These are phyloP conservation scores for Carex pumila DNA, from an alignment of 176 grass and related monocot species.

Conservation along the genomic window DNA sequence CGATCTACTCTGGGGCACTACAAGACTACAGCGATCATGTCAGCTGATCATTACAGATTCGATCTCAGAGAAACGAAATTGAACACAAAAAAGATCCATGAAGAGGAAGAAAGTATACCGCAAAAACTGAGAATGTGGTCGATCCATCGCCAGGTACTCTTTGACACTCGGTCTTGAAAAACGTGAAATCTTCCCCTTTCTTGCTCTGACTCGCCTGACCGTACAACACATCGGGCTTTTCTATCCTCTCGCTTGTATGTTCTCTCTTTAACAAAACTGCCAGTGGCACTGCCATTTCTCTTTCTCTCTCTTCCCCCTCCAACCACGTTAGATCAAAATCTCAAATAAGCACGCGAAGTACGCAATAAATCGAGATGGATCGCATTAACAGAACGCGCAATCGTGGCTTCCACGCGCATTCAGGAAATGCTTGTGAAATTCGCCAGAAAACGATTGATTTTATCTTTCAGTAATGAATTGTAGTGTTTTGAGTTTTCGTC, in stretches of 20 bases:
- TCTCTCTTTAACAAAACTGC: constrained; percentile 84
- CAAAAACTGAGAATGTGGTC: constrained; percentile 92
- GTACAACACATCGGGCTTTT: constrained; percentile 69
- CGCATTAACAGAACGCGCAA: neutral
- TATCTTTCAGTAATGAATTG: neutral
- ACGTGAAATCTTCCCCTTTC: constrained; percentile 93
- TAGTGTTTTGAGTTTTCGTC: neutral
- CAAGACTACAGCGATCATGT: neutral
- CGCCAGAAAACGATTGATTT: neutral
- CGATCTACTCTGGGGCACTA: neutral
- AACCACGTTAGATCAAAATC: constrained; percentile 7
- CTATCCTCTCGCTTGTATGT: constrained; percentile 78
- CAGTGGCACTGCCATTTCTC: constrained; percentile 46
- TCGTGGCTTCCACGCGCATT: constrained; percentile 17
- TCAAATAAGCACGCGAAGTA: neutral
- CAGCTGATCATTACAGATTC: neutral
- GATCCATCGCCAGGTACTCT: constrained; percentile 61
- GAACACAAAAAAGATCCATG: neutral
- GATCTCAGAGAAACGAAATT: neutral
- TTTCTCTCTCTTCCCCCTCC: neutral
- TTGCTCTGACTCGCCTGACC: constrained; percentile 67
- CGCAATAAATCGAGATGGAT: constrained; percentile 3
- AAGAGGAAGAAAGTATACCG: constrained; percentile 41
- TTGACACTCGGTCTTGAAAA: constrained; percentile 48
- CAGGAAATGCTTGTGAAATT: neutral